Evolutionary conservation across 306 rosid genomes (phyloP).

Genomic region (Cucumis hystrix): DNA sequence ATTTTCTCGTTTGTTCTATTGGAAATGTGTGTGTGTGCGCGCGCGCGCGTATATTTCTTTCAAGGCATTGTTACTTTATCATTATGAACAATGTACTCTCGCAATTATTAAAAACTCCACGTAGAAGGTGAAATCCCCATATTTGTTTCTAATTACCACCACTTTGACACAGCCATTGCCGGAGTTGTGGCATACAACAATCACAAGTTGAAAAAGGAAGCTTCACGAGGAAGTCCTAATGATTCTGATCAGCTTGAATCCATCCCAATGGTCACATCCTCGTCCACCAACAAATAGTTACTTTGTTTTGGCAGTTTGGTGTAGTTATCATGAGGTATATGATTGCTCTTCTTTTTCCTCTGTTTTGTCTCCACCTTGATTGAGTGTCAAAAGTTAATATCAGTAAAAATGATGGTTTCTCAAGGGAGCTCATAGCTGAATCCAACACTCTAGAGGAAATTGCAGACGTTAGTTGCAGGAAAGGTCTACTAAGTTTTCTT

Average conservation of each 20-base stretch:
- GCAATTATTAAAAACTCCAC: background rate
- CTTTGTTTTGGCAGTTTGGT: constrained; percentile 14
- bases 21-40: no score
- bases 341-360: background rate
- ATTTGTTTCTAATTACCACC: constrained; percentile 4
- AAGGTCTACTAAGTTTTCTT: background rate
- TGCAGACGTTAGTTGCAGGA: background rate
- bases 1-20: background rate
- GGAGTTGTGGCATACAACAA: constrained; percentile 97
- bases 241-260: constrained; percentile 33
- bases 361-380: no score
- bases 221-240: constrained; percentile 24
- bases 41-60: no score
- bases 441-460: background rate
- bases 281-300: constrained; percentile 39
- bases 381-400: background rate
- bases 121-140: background rate
- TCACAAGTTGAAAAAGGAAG: constrained; percentile 69
- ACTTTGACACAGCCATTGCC: constrained; percentile 59
- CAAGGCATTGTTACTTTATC: background rate
- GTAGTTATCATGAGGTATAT: constrained; percentile 32
- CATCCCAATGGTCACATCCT: constrained; percentile 21
- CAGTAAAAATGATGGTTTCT: background rate
- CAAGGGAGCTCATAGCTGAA: background rate
- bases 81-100: background rate